A percentile compares a stretch with the other conserved stretches of the same genome.
Conservation (phyloP, 495 filamentous ascomycete genomes). For the Lasiosphaeriaceae sp. region DNA sequence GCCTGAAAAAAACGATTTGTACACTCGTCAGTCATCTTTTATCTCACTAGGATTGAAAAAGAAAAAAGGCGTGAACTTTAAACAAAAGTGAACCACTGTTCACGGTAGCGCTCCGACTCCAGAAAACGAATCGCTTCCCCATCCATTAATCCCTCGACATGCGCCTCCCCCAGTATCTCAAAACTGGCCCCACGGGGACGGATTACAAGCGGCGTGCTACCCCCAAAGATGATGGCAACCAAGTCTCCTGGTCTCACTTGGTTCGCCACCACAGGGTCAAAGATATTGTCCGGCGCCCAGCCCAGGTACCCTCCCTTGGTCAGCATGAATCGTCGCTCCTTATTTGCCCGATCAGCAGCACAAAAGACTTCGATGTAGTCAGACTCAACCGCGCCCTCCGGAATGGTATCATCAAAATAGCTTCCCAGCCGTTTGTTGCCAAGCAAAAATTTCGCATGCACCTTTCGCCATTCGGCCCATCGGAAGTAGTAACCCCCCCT, state of each 20-base stretch:
- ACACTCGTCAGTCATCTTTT: no score
- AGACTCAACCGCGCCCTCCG: slow-evolving; percentile 9
- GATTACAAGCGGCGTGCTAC: slow-evolving; percentile 20
- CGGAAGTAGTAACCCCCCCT: slow-evolving; percentile 10
- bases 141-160: slow-evolving; percentile 16
- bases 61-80: neutral
- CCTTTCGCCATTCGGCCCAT: slow-evolving; percentile 1
- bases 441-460: neutral
- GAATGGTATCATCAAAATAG: slow-evolving; percentile 14
- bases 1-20: no score
- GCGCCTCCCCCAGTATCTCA: slow-evolving; percentile 13
- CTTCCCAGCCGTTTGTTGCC: neutral
- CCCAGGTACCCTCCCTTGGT: slow-evolving; percentile 17
- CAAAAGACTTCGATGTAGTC: slow-evolving; percentile 11
- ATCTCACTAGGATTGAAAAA: no score
- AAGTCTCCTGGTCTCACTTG: slow-evolving; percentile 11
- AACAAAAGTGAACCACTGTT: neutral
- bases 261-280: neutral
- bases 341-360: slow-evolving; percentile 1
- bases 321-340: slow-evolving; percentile 18
- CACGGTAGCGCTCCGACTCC: neutral
- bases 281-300: slow-evolving; percentile 17
- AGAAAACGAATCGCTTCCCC: slow-evolving; percentile 3
- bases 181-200: slow-evolving; percentile 11
- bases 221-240: slow-evolving; percentile 22